Evolutionary conservation across 352 stramenopile species (phyloP), one percentile per base, ranked within the genome.

Genomic region (Phytophthora rubi): DNA sequence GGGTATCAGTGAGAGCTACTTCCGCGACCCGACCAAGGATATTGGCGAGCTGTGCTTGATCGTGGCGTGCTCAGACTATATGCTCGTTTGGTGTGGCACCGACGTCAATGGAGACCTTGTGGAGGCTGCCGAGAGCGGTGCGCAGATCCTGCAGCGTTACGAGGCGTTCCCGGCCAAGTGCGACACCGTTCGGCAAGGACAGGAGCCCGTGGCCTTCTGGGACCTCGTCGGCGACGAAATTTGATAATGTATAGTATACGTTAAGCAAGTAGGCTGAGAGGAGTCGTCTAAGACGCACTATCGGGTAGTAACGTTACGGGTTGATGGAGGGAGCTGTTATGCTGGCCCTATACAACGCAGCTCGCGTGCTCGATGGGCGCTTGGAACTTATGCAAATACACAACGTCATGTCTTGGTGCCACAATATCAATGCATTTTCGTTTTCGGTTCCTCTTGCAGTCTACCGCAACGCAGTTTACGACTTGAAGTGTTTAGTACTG

Each of bases 1-100:
- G 5, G 72, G 73, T 12, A 76, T 93, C 35, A 71, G 58, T 16
- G 79, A 91, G 52, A 73, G 66, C 47, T 81, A 80, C 30, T 90
- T 95, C 49, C 77, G 78, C 33, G 75, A 84, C 12, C 88, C 85
- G 13, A 76, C 76, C 7, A 77, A 86, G 28, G 86, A 93, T 37
- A 77, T 85, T 32, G 69, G 73, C 18, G 79, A 80, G 58, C 67
- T 79, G 52, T 89, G 83, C 70, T 92, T 94, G 65, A 80, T 96
- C 26, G 75, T 96, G 44, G 80, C 83, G 42, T 89, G 74, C 62
- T 64, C 82, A 21, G 86, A 94, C 65, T 93, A 88, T 69, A 85
- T 92, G 79, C 92, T 86, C 60, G 71, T 96, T 67, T 96, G 89
- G 89, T 94, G 83, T 77, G 89, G 89, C 51, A 72, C 75, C 16